These are phyloP conservation scores for Theobroma cacao DNA, from an alignment of 345 rosid species.

Conservation along the genomic window DNA sequence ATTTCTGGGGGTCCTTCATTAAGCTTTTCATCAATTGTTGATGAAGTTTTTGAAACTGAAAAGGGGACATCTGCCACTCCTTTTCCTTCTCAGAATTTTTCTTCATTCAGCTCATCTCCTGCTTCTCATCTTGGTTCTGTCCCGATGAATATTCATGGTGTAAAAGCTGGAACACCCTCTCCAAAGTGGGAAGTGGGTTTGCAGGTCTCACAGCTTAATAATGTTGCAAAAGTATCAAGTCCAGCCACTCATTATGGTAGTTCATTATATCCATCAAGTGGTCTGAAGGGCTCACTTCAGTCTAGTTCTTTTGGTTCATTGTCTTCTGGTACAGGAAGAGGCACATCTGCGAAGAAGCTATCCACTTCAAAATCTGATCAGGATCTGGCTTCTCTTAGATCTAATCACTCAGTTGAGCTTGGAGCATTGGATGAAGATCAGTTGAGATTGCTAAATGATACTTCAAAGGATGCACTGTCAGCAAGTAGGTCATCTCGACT, in stretches of 20 bases:
- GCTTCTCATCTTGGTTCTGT: constrained; percentile 53
- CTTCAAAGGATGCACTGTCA: constrained; percentile 37
- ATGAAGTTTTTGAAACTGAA: constrained; percentile 90
- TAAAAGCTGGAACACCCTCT: constrained; percentile 46
- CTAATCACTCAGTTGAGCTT: constrained; percentile 49
- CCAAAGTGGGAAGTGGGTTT: constrained; percentile 63
- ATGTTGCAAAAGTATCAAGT: constrained; percentile 33
- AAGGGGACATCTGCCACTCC: constrained; percentile 54
- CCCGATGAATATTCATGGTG: constrained; percentile 38
- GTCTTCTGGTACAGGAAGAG: constrained; percentile 54
- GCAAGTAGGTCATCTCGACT: constrained; percentile 45
- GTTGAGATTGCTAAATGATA: constrained; percentile 37
- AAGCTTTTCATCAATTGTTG: constrained; percentile 81
- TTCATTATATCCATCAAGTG: constrained; percentile 49
- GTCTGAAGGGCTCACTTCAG: constrained; percentile 44
- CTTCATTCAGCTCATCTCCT: constrained; percentile 41
- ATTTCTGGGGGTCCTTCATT: constrained; percentile 48
- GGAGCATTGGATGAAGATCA: constrained; percentile 54
- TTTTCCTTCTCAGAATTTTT: constrained; percentile 41
- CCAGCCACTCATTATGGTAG: constrained; percentile 36
- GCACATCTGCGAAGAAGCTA: constrained; percentile 40
- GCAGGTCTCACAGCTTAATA: constrained; percentile 42
- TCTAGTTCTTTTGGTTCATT: constrained; percentile 49
- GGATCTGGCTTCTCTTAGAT: constrained; percentile 71
- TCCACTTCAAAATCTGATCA: constrained; percentile 77